These are phyloP conservation scores for Trichomonas vaginalis DNA, from an alignment of 208 protist species.

Conservation along the genomic window DNA sequence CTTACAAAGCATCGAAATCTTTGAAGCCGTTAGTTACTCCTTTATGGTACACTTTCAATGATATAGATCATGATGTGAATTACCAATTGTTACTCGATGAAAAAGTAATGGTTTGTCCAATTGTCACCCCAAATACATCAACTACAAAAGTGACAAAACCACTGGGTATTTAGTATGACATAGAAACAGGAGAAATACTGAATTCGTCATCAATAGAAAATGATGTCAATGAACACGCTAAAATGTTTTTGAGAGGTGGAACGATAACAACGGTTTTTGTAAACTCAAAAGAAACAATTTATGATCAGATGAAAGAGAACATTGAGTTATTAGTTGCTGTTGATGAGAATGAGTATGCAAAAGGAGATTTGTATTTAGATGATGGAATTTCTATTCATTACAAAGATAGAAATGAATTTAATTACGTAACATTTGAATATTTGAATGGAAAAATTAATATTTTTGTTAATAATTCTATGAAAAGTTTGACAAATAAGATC, in stretches of 20 bases:
- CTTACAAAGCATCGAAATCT: constrained; percentile 55
- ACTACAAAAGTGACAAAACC: constrained; percentile 52
- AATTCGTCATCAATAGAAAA: not conserved
- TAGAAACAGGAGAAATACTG: not conserved
- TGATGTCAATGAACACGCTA: constrained; percentile 20
- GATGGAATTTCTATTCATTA: constrained; percentile 30
- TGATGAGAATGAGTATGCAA: constrained; percentile 8
- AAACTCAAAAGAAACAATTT: too few relatives aligned
- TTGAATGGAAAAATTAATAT: not conserved
- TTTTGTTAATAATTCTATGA: not conserved
- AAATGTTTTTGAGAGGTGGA: constrained; percentile 69
- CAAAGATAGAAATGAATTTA: not conserved
- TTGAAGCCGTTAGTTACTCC: constrained; percentile 66
- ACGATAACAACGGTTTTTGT: constrained; percentile 67
- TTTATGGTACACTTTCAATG: constrained; percentile 68
- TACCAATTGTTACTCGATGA: constrained; percentile 68
- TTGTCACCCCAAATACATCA: constrained; percentile 50
- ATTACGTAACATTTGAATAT: not conserved
- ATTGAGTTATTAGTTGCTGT: constrained; percentile 40
- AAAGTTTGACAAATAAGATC: not conserved
- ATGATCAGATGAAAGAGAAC: constrained; percentile 44
- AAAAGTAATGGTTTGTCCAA: constrained; percentile 56
- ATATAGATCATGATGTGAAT: constrained; percentile 37
- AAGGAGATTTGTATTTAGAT: constrained; percentile 28
- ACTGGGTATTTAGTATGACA: constrained; percentile 40